Conservation (phyloP, 257 asterid species). For the Penstemon eatonii region DNA sequence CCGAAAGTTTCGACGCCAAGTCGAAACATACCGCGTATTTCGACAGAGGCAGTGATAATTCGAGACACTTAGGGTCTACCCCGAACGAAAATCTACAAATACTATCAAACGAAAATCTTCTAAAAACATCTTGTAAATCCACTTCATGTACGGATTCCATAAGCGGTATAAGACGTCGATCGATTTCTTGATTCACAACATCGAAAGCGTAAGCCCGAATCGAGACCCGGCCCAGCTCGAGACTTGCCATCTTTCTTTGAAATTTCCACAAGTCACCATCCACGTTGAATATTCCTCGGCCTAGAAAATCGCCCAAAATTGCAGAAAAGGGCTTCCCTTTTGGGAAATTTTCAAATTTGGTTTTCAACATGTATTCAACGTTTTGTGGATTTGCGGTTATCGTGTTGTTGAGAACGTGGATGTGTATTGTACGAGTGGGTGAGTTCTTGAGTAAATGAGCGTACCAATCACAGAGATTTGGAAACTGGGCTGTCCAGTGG, state of each 20-base stretch:
- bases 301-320: constrained; percentile 67
- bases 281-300: constrained; percentile 70
- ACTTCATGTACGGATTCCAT: constrained; percentile 18
- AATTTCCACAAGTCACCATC: constrained; percentile 63
- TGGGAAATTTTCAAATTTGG: constrained; percentile 59
- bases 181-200: constrained; percentile 39
- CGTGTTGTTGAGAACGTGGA: constrained; percentile 68
- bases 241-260: constrained; percentile 57
- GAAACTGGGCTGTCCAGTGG: constrained; percentile 45
- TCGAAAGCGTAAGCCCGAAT: constrained; percentile 37
- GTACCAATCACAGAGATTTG: constrained; percentile 78
- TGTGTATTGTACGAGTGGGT: constrained; percentile 53
- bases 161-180: constrained; percentile 33
- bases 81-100: constrained; percentile 48
- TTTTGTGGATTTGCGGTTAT: constrained; percentile 62
- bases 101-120: constrained; percentile 39
- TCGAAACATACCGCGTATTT: constrained; percentile 44
- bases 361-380: constrained; percentile 71
- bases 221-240: constrained; percentile 46
- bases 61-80: constrained; percentile 39
- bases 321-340: constrained; percentile 63
- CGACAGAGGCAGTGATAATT: constrained; percentile 35
- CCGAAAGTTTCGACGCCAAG: constrained; percentile 44
- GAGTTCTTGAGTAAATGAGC: constrained; percentile 58
- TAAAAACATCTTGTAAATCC: constrained; percentile 46